Percentiles rank a stretch among this genome's conserved stretches.
Evolutionary conservation across 1,139 yeast genomes (phyloP).

Genomic region (Pneumocystis jirovecii): DNA sequence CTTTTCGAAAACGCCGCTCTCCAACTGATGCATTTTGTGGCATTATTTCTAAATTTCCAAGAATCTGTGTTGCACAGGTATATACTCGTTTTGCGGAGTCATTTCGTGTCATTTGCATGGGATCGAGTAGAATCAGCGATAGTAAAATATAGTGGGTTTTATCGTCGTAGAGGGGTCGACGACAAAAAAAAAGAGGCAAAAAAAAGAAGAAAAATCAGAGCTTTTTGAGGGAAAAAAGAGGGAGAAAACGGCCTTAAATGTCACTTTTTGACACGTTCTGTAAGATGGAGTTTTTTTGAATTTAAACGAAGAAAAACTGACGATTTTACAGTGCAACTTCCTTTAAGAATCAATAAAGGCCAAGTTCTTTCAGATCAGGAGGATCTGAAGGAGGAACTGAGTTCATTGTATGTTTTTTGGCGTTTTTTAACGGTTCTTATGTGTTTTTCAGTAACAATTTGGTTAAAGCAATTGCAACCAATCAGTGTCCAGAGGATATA

Average conservation of each 20-base stretch:
- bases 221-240: neutral
- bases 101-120: neutral
- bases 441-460: neutral
- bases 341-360: neutral
- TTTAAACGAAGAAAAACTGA: neutral
- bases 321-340: neutral
- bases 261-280: neutral
- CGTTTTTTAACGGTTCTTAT: neutral
- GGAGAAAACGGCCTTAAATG: neutral
- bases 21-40: neutral
- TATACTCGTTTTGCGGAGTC: neutral
- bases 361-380: neutral
- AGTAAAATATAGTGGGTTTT: no score
- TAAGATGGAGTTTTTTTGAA: neutral
- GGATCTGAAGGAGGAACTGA: neutral
- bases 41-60: neutral
- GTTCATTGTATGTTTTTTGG: neutral
- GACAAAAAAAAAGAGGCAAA: neutral
- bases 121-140: no score
- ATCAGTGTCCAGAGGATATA: slow-evolving; percentile 5
- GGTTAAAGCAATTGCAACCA: neutral
- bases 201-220: neutral
- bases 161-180: neutral
- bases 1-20: neutral
- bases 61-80: neutral